phyloP scores from a whole-genome alignment of 2,329 filamentous ascomycete species.

The Neonectria punicea region DNA sequence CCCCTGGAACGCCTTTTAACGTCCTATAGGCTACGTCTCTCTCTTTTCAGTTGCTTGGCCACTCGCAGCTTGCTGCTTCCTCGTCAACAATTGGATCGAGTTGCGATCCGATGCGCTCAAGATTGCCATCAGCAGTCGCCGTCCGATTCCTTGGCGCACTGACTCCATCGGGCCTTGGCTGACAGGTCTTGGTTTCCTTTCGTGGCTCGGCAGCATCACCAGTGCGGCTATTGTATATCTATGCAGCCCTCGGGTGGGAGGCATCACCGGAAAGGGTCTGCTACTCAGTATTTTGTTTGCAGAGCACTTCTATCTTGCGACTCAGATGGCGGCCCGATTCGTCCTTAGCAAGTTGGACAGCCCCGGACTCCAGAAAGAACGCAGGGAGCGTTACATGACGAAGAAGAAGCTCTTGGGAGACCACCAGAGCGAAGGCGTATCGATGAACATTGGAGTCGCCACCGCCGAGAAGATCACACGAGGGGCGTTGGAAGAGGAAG shows the following conservation, averaged over 20 bases:
- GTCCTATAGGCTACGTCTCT: constrained; percentile 76
- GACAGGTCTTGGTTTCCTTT: constrained; percentile 85
- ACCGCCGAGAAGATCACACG: constrained; percentile 72
- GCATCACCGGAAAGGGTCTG: constrained; percentile 82
- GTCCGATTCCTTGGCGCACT: constrained; percentile 87
- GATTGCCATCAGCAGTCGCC: constrained; percentile 88
- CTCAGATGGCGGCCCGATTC: constrained; percentile 77
- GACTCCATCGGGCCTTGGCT: constrained; percentile 97
- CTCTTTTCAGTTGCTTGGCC: constrained; percentile 97
- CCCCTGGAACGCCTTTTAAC: constrained; percentile 11
- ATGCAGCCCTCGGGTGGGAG: constrained; percentile 77
- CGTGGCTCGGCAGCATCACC: constrained; percentile 91
- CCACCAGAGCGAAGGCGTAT: constrained; percentile 68
- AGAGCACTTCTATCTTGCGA: constrained; percentile 88
- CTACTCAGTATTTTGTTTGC: constrained; percentile 85
- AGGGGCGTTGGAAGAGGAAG: constrained; percentile 72
- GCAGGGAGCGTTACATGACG: constrained; percentile 81
- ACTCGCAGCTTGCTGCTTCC: constrained; percentile 86
- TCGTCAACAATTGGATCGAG: constrained; percentile 97
- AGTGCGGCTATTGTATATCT: constrained; percentile 90
- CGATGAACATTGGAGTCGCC: constrained; percentile 60
- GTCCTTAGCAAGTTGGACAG: constrained; percentile 85
- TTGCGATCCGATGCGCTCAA: constrained; percentile 94
- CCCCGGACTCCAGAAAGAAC: constrained; percentile 86
- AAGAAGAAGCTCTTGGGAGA: constrained; percentile 84